These are phyloP conservation scores for Scheffersomyces illinoinensis DNA, from an alignment of 1,139 yeast genomes.

Conservation along the genomic window DNA sequence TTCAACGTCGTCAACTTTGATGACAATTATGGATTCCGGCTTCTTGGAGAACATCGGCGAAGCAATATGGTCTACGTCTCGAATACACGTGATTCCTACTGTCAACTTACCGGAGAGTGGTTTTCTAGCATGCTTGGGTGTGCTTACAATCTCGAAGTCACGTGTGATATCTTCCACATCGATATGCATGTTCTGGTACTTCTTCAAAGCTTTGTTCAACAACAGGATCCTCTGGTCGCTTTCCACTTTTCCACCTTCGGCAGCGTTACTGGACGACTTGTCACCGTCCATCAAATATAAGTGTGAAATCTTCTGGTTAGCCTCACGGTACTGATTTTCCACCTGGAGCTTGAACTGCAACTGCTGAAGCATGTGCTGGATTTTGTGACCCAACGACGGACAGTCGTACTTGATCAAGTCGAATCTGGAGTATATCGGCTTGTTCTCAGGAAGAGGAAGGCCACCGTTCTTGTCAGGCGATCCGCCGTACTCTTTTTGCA, in stretches of 20 bases:
- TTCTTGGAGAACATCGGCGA: conserved; percentile 74
- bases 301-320: conserved; percentile 84
- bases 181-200: conserved; percentile 88
- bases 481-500: conserved; percentile 1
- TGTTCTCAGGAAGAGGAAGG: conserved; percentile 9
- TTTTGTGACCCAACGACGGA: conserved; percentile 92
- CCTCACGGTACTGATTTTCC: conserved; percentile 89
- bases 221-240: conserved; percentile 83
- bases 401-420: conserved; percentile 91
- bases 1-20: conserved; percentile 86
- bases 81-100: conserved; percentile 68
- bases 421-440: conserved; percentile 60
- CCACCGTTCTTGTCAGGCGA: conserved; percentile 8
- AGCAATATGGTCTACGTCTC: conserved; percentile 91
- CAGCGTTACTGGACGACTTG: conserved; percentile 79
- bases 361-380: conserved; percentile 93
- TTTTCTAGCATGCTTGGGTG: conserved; percentile 73
- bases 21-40: conserved; percentile 75
- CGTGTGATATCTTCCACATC: conserved; percentile 58
- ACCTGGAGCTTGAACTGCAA: conserved; percentile 90
- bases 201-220: conserved; percentile 77
- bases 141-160: conserved; percentile 63
- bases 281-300: conserved; percentile 92
- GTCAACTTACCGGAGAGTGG: conserved; percentile 81
- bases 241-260: conserved; percentile 83